Conservation (phyloP, 495 filamentous ascomycete species). For the Elasticomyces elasticus region DNA sequence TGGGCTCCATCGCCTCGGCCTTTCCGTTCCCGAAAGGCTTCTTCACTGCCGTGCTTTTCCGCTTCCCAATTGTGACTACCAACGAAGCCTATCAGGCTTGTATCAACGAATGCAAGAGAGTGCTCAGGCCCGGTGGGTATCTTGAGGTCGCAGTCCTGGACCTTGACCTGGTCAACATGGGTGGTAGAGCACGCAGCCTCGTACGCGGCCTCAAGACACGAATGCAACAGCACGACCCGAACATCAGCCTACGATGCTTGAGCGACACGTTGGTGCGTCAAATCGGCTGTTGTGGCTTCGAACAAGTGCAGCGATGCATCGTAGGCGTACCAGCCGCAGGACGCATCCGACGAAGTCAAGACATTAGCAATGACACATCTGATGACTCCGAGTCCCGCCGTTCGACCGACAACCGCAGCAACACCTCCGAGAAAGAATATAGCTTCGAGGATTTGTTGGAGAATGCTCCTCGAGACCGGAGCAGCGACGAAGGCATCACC, state of each 20-base stretch:
- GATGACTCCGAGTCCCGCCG: slow-evolving; percentile 18
- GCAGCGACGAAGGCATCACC: slow-evolving; percentile 68
- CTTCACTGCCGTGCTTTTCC: slow-evolving; percentile 77
- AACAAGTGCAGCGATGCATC: slow-evolving; percentile 74
- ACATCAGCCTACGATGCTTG: slow-evolving; percentile 59
- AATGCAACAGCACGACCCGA: slow-evolving; percentile 52
- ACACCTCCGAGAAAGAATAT: slow-evolving; percentile 7
- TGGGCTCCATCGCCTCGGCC: slow-evolving; percentile 51
- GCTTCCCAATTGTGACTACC: slow-evolving; percentile 70
- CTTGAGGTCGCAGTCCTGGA: slow-evolving; percentile 45
- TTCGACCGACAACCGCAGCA: neutral
- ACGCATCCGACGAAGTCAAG: slow-evolving; percentile 37
- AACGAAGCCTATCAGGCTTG: slow-evolving; percentile 68
- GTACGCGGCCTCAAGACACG: slow-evolving; percentile 69
- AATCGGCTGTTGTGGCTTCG: slow-evolving; percentile 69
- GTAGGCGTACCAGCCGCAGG: slow-evolving; percentile 85
- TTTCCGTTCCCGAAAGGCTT: slow-evolving; percentile 84
- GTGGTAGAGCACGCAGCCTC: slow-evolving; percentile 57
- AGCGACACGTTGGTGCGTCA: slow-evolving; percentile 70
- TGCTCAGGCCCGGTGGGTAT: slow-evolving; percentile 81
- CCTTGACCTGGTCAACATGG: slow-evolving; percentile 36
- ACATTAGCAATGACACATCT: slow-evolving; percentile 14
- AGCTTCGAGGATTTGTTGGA: slow-evolving; percentile 28
- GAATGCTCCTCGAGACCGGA: slow-evolving; percentile 38
- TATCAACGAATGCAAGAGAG: slow-evolving; percentile 79